Percentiles rank a stretch among this genome's conserved stretches.
Conservation (phyloP, 768 basidiomycete genomes). For the Cubamyces sp. region DNA sequence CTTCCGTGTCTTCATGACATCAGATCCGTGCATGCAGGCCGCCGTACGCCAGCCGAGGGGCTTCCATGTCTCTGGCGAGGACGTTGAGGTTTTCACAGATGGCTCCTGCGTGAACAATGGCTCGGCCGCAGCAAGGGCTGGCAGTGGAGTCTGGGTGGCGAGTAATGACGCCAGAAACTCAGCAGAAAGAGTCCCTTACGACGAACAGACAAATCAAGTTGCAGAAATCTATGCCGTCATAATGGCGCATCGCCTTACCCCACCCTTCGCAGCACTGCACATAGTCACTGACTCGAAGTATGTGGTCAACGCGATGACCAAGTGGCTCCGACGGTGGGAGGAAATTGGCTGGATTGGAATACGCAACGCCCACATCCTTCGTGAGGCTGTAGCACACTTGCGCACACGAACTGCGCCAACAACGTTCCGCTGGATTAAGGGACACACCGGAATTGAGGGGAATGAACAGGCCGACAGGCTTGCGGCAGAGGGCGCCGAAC, state of each 20-base stretch:
- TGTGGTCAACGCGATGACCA: conserved; percentile 28
- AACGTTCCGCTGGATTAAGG: conserved; percentile 23
- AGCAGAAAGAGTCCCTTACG: not conserved
- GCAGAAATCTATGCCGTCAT: conserved; percentile 27
- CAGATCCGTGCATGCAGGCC: conserved; percentile 36
- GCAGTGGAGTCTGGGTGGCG: not conserved
- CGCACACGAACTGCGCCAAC: not conserved
- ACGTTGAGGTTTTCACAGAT: not conserved
- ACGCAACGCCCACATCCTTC: not conserved
- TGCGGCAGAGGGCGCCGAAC: not conserved
- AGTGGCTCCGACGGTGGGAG: conserved; percentile 20
- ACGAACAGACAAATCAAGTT: not conserved
- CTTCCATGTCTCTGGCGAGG: too few relatives aligned
- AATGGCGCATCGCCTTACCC: not conserved
- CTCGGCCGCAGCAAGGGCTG: not conserved
- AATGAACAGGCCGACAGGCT: conserved; percentile 18
- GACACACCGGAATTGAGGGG: conserved; percentile 6
- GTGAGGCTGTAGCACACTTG: conserved; percentile 1
- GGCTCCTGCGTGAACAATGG: not conserved
- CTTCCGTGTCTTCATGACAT: too few relatives aligned
- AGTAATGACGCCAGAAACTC: not conserved
- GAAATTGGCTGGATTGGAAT: conserved; percentile 13
- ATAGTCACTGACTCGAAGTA: conserved; percentile 22
- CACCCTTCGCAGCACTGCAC: conserved; percentile 2
- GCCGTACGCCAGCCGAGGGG: conserved; percentile 28